These are phyloP conservation scores for Dipodascus geniculatus DNA, from an alignment of 805 yeast genomes.

Conservation along the genomic window DNA sequence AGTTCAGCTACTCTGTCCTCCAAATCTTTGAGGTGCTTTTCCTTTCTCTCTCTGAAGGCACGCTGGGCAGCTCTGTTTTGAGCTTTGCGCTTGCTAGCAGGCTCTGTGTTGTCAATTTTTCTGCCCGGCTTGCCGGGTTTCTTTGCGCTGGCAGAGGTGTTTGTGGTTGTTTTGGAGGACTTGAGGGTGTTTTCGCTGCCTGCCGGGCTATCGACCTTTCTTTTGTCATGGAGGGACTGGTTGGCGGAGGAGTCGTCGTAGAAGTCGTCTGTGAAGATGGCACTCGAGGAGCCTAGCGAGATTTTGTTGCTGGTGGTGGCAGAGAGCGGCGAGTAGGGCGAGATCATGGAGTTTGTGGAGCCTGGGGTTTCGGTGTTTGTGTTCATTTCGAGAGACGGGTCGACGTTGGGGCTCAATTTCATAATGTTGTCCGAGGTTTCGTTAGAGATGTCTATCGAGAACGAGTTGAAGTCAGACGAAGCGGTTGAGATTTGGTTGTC, in stretches of 20 bases:
- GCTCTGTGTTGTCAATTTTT: conserved; percentile 66
- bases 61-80: conserved; percentile 98
- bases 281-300: background rate
- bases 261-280: background rate
- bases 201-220: background rate
- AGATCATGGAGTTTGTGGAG: background rate
- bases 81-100: conserved; percentile 83
- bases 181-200: background rate
- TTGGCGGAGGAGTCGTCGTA: background rate
- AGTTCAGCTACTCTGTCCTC: conserved; percentile 64
- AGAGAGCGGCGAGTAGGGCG: background rate
- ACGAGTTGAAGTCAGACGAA: background rate
- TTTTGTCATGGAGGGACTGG: background rate
- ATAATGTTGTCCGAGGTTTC: background rate
- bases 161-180: background rate
- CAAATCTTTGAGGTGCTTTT: conserved; percentile 70
- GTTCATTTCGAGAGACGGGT: background rate
- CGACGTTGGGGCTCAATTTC: background rate
- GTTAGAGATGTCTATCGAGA: background rate
- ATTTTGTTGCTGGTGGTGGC: background rate
- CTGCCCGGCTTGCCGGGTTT: conserved; percentile 47
- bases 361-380: background rate
- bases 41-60: conserved; percentile 92
- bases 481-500: background rate
- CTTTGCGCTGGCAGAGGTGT: background rate